phyloP scores from a whole-genome alignment of 2,329 filamentous ascomycete genomes.

The Colletotrichum liaoningense region DNA sequence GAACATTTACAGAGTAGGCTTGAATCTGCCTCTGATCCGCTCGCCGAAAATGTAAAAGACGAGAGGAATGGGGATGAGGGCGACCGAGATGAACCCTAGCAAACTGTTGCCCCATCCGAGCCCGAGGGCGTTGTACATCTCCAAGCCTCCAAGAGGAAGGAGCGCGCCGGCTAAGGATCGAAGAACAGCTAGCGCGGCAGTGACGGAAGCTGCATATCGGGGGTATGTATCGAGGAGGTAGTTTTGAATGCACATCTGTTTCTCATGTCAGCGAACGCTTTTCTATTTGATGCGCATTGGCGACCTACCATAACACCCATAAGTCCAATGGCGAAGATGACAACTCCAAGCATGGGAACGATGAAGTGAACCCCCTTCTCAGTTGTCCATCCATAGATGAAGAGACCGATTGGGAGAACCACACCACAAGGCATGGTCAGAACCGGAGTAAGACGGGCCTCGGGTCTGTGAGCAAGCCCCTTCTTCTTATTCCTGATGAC shows the following conservation, averaged over 20 bases:
- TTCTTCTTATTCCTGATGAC: conserved; percentile 40
- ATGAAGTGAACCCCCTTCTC: conserved; percentile 65
- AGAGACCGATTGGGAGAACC: conserved; percentile 58
- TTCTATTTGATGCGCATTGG: background rate
- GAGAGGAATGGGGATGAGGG: conserved; percentile 50
- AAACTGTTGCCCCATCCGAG: conserved; percentile 57
- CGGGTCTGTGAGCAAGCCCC: conserved; percentile 42
- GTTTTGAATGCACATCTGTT: conserved; percentile 61
- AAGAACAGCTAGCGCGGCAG: conserved; percentile 51
- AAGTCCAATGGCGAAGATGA: conserved; percentile 50
- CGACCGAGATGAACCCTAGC: conserved; percentile 52
- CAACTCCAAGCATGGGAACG: conserved; percentile 61
- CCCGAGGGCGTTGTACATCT: conserved; percentile 52
- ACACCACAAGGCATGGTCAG: conserved; percentile 44
- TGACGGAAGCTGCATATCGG: conserved; percentile 51
- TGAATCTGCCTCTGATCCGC: conserved; percentile 44
- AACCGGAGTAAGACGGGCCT: conserved; percentile 43
- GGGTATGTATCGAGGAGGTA: conserved; percentile 70
- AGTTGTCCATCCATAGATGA: conserved; percentile 71
- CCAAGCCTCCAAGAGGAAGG: conserved; percentile 50
- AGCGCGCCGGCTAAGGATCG: conserved; percentile 51
- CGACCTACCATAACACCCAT: conserved; percentile 47
- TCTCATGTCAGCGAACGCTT: background rate
- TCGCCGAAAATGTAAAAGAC: conserved; percentile 52
- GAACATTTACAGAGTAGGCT: background rate